Evolutionary conservation across 2,329 filamentous ascomycete genomes (phyloP).

Genomic region (Botrytis porri): DNA sequence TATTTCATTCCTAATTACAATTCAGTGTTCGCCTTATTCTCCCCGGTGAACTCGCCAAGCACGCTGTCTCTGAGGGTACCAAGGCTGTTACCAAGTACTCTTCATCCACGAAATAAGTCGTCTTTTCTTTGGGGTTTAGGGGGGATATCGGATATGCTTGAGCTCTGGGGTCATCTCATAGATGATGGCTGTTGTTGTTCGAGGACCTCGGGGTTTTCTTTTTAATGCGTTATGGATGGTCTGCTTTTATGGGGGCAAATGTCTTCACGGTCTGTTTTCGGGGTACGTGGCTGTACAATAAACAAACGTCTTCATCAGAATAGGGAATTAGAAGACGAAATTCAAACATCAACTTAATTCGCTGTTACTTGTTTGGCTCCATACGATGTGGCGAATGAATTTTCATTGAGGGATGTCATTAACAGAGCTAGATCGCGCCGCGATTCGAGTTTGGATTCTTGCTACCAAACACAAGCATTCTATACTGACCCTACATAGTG

Average conservation of each 20-base stretch:
- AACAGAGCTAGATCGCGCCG: no score
- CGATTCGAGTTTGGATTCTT: neutral
- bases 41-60: slow-evolving; percentile 97
- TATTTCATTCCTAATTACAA: neutral
- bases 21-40: slow-evolving; percentile 86
- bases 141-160: slow-evolving; percentile 51
- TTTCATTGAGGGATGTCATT: neutral
- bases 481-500: neutral
- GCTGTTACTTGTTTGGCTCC: neutral
- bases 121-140: slow-evolving; percentile 54
- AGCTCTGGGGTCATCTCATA: slow-evolving; percentile 43
- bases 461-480: neutral
- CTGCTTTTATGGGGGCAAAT: slow-evolving; percentile 62
- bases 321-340: slow-evolving; percentile 38
- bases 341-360: slow-evolving; percentile 16
- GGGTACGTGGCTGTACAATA: slow-evolving; percentile 74
- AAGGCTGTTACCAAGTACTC: slow-evolving; percentile 99
- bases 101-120: slow-evolving; percentile 92
- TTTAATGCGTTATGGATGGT: slow-evolving; percentile 74
- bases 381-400: neutral
- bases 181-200: slow-evolving; percentile 34
- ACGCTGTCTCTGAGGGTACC: slow-evolving; percentile 98
- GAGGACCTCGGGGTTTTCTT: slow-evolving; percentile 38
- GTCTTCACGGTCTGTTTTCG: slow-evolving; percentile 65
- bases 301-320: slow-evolving; percentile 42